Evolutionary conservation across 345 rosid species (phyloP).

Genomic region (Acer saccharum): DNA sequence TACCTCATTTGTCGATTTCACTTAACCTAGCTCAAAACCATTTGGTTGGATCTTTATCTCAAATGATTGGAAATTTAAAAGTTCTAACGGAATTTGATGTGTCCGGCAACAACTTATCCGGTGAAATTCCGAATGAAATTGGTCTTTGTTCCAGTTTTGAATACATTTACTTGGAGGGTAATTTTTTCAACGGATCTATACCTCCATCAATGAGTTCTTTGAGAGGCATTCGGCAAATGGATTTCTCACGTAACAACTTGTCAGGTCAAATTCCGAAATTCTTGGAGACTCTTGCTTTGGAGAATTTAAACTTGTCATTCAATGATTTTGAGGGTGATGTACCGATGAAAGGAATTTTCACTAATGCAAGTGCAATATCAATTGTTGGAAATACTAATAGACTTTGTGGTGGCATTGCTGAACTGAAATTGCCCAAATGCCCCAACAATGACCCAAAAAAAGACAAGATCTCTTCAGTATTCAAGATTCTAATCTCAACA

Average conservation of each 20-base stretch:
- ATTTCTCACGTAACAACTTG: conserved; percentile 20
- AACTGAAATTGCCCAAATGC: background rate
- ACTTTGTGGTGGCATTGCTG: conserved; percentile 20
- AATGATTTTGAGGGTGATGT: conserved; percentile 27
- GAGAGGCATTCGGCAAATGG: background rate
- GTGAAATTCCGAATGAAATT: conserved; percentile 13
- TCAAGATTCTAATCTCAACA: background rate
- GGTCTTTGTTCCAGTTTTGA: conserved; percentile 14
- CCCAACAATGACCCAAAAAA: background rate
- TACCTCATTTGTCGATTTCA: background rate
- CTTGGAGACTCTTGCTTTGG: conserved; percentile 1
- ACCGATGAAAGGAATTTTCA: conserved; percentile 14
- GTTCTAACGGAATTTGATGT: conserved; percentile 4
- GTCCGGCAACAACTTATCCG: conserved; percentile 17
- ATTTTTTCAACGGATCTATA: conserved; percentile 13
- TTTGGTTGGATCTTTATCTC: conserved; percentile 8
- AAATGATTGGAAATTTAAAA: conserved; percentile 7
- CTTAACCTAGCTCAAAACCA: conserved; percentile 10
- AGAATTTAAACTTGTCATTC: conserved; percentile 21
- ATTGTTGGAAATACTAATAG: conserved; percentile 2
- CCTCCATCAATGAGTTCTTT: conserved; percentile 19
- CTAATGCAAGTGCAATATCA: conserved; percentile 12
- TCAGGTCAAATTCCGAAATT: conserved; percentile 22
- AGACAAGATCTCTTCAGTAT: background rate
- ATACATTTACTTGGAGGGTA: background rate